Percentiles rank a stretch among this genome's conserved stretches.
phyloP scores from a whole-genome alignment of 1,284 basidiomycete genomes.

The Cutaneotrichosporon mucoides region DNA sequence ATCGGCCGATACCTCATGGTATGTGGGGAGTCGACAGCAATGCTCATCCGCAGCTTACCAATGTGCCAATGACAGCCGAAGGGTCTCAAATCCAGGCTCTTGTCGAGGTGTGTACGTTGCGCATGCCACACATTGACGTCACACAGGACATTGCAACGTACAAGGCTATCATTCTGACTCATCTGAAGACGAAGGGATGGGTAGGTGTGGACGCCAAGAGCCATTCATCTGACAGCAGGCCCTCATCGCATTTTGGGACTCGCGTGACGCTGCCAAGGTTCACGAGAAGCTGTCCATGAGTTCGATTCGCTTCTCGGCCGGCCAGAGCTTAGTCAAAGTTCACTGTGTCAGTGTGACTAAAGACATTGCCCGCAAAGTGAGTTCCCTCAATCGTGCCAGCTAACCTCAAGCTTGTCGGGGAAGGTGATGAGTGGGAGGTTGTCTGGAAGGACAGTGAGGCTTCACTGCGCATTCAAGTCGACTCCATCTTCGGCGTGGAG shows the following conservation, averaged over 20 bases:
- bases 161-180: conserved; percentile 31
- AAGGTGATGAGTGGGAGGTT: conserved; percentile 15
- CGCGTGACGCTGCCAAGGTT: conserved; percentile 32
- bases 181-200: conserved; percentile 25
- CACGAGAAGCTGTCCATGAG: conserved; percentile 21
- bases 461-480: conserved; percentile 18
- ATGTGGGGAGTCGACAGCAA: neutral
- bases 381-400: conserved; percentile 4
- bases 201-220: conserved; percentile 17
- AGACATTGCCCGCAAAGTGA: conserved; percentile 23
- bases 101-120: conserved; percentile 19
- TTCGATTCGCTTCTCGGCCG: conserved; percentile 17
- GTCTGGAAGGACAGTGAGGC: conserved; percentile 24
- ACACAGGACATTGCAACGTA: conserved; percentile 23
- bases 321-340: conserved; percentile 14
- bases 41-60: conserved; percentile 20
- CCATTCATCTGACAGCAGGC: conserved; percentile 19
- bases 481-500: neutral
- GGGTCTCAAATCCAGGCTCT: conserved; percentile 19
- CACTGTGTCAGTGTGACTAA: conserved; percentile 18
- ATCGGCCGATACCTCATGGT: conserved; percentile 32
- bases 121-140: neutral
- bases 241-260: conserved; percentile 38
- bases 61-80: conserved; percentile 24
- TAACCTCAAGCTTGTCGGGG: conserved; percentile 13